Conservation (phyloP, 2,329 filamentous ascomycete species). For the Cercospora citrullina region DNA sequence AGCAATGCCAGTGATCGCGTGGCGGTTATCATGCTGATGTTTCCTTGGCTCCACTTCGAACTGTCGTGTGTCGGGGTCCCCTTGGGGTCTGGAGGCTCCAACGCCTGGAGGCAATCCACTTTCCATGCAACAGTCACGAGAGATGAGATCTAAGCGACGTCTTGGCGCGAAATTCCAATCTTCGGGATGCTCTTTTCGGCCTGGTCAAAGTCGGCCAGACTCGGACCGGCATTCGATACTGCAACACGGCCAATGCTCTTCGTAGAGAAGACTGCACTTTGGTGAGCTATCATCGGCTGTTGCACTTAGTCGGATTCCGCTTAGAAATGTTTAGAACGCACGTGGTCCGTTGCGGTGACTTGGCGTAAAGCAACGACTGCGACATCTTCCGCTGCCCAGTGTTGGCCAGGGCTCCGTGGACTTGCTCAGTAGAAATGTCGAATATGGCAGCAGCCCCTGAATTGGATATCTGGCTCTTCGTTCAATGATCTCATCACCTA, state of each 20-base stretch:
- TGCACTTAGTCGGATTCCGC: neutral
- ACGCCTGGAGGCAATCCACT: conserved; percentile 2
- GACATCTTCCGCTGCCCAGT: neutral
- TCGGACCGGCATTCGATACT: neutral
- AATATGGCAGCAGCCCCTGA: neutral
- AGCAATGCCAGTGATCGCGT: conserved; percentile 14
- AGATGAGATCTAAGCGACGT: conserved; percentile 6
- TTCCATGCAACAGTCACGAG: conserved; percentile 11
- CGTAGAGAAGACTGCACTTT: neutral
- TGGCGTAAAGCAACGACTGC: neutral
- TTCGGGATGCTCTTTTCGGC: conserved; percentile 8
- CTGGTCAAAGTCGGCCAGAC: neutral
- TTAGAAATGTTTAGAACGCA: neutral
- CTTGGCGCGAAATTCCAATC: conserved; percentile 1
- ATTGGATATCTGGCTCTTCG: neutral
- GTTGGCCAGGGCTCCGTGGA: neutral
- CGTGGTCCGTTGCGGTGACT: neutral
- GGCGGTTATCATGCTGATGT: conserved; percentile 9
- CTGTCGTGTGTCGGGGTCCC: conserved; percentile 8
- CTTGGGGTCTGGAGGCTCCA: conserved; percentile 1
- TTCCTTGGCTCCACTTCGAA: conserved; percentile 5
- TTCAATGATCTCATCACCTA: neutral
- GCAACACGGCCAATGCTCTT: conserved; percentile 8
- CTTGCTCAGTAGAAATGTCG: neutral
- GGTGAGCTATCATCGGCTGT: neutral